These are phyloP conservation scores for Dryas alaskensis DNA, from an alignment of 306 rosid genomes.

Conservation along the genomic window DNA sequence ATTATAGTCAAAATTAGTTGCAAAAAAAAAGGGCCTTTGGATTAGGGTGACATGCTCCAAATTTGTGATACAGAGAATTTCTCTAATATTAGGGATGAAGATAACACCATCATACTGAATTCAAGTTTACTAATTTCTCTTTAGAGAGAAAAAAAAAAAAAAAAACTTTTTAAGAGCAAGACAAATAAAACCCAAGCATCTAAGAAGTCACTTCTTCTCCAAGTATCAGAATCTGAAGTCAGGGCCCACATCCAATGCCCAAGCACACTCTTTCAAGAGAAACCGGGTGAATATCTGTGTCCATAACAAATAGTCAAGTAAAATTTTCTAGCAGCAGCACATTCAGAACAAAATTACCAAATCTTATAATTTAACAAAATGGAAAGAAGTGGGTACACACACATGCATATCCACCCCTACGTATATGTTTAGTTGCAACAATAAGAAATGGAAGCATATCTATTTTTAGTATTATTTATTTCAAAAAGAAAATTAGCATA, in stretches of 20 bases:
- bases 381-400: not conserved
- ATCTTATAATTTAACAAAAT: not conserved
- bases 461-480: not conserved
- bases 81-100: too few species aligned
- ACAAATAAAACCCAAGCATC: too few species aligned
- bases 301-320: not conserved
- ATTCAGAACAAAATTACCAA: not conserved
- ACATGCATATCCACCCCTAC: too few species aligned
- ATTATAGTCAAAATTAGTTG: not conserved
- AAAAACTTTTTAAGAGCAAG: too few species aligned
- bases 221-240: slow-evolving; percentile 84
- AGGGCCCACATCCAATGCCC: slow-evolving; percentile 97
- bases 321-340: not conserved
- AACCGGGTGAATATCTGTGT: slow-evolving; percentile 86
- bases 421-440: not conserved
- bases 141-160: too few species aligned
- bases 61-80: too few species aligned
- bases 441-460: not conserved
- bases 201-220: not conserved
- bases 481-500: too few species aligned
- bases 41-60: too few species aligned
- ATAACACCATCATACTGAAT: too few species aligned
- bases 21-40: too few species aligned
- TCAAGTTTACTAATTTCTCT: too few species aligned
- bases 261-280: slow-evolving; percentile 74